Percentiles rank a stretch among this genome's conserved stretches.
Evolutionary conservation across 2,329 filamentous ascomycete genomes (phyloP).

Genomic region (Clonostachys rosea): DNA sequence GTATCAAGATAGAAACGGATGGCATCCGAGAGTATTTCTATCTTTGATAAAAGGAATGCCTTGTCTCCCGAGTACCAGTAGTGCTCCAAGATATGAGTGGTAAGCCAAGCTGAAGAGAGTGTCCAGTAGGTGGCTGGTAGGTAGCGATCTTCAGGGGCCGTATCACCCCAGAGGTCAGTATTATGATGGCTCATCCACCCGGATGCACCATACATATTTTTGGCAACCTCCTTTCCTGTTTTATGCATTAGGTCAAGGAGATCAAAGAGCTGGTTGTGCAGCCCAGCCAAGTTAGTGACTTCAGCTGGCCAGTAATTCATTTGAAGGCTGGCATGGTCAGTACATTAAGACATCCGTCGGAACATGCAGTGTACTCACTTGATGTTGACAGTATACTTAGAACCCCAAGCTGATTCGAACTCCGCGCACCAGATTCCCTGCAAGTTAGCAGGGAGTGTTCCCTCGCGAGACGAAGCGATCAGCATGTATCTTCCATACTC

Average conservation of each 20-base stretch:
- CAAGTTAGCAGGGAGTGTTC: constrained; percentile 31
- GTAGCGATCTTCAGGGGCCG: constrained; percentile 4
- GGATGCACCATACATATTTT: constrained; percentile 24
- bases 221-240: constrained; percentile 22
- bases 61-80: constrained; percentile 1
- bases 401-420: constrained; percentile 30
- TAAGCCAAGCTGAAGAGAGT: constrained; percentile 2
- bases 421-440: constrained; percentile 37
- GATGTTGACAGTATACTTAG: constrained; percentile 38
- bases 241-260: constrained; percentile 12
- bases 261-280: constrained; percentile 2
- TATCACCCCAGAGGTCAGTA: constrained; percentile 27
- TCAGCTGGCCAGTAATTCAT: constrained; percentile 33
- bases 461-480: constrained; percentile 17
- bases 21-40: constrained; percentile 1
- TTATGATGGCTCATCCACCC: constrained; percentile 29
- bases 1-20: constrained; percentile 2
- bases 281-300: neutral
- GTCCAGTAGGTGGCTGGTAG: constrained; percentile 4
- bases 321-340: constrained; percentile 12
- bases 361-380: constrained; percentile 14
- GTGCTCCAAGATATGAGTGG: constrained; percentile 3
- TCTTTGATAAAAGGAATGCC: constrained; percentile 20
- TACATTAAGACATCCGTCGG: neutral
- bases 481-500: constrained; percentile 16